A percentile compares a stretch with the other conserved stretches of the same genome.
These are phyloP conservation scores for Zoysia japonica DNA, from an alignment of 176 grass and related monocot genomes.

Conservation along the genomic window DNA sequence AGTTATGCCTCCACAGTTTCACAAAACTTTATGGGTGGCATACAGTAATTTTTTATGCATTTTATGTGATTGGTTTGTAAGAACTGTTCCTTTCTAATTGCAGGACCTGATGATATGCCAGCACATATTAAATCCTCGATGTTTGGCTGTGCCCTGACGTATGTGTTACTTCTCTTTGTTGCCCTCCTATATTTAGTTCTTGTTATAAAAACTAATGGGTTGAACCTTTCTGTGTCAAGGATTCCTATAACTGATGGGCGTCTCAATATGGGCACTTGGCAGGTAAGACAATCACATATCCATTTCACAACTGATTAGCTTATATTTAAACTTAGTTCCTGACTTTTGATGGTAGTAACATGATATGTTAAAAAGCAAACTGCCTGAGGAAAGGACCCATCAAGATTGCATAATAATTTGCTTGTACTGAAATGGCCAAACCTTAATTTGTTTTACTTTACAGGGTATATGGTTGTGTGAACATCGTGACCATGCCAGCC, in stretches of 20 bases:
- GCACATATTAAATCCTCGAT: slow-evolving; percentile 99
- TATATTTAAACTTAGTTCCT: slow-evolving; percentile 9
- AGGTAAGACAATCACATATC: slow-evolving; percentile 50
- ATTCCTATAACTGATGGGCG: slow-evolving; percentile 88
- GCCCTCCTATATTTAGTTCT: background rate
- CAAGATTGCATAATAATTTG: background rate
- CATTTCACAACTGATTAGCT: slow-evolving; percentile 15
- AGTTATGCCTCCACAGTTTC: slow-evolving; percentile 1
- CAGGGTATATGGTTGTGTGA: slow-evolving; percentile 95
- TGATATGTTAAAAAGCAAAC: background rate
- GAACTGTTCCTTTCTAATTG: slow-evolving; percentile 32
- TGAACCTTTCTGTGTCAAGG: slow-evolving; percentile 42
- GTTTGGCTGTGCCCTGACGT: slow-evolving; percentile 95
- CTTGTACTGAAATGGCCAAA: background rate
- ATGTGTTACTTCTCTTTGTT: slow-evolving; percentile 36
- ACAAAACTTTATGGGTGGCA: slow-evolving; percentile 1
- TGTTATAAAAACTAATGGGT: slow-evolving; percentile 18
- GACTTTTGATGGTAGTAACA: slow-evolving; percentile 1
- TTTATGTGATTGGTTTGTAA: background rate
- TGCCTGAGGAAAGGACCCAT: background rate
- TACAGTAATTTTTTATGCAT: background rate
- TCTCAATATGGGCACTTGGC: slow-evolving; percentile 98
- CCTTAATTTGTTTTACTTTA: slow-evolving; percentile 11
- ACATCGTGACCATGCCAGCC: slow-evolving; percentile 75
- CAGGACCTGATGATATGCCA: slow-evolving; percentile 99